Evolutionary conservation across 768 basidiomycete species (phyloP).

Genomic region (Lactarius quietus): DNA sequence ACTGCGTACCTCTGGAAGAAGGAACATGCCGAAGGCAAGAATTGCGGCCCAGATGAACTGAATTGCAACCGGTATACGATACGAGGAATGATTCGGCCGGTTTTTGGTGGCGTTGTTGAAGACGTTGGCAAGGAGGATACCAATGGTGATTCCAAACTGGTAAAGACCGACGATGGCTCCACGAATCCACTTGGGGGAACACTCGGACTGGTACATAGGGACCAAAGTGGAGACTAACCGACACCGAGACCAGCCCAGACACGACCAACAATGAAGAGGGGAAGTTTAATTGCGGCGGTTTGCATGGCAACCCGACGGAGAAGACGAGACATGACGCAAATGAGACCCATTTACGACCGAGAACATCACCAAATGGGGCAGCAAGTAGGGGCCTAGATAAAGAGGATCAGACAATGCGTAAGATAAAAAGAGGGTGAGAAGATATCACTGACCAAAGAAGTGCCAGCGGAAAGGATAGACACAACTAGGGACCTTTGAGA

Average conservation of each 20-base stretch:
- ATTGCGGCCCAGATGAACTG: constrained; percentile 77
- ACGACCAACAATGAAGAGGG: constrained; percentile 50
- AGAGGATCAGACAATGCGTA: background rate
- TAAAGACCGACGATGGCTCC: no score
- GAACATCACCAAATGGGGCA: constrained; percentile 50
- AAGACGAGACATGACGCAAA: constrained; percentile 49
- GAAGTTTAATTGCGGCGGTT: constrained; percentile 48
- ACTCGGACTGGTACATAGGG: no score
- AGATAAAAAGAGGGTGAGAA: constrained; percentile 10
- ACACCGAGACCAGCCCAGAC: constrained; percentile 28
- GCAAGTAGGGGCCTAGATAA: constrained; percentile 45
- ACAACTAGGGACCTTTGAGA: constrained; percentile 49
- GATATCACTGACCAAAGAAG: no score
- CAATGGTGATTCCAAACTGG: no score
- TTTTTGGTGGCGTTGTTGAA: constrained; percentile 22
- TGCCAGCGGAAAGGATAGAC: constrained; percentile 80
- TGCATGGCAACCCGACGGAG: constrained; percentile 64
- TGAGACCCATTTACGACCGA: constrained; percentile 50
- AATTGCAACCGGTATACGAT: no score
- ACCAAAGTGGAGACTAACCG: constrained; percentile 33
- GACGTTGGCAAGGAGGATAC: constrained; percentile 15
- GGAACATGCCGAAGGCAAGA: constrained; percentile 60
- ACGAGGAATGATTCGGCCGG: constrained; percentile 16
- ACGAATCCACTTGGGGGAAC: no score
- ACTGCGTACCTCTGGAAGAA: constrained; percentile 50